These are phyloP conservation scores for Hypoxylon sp. DNA, from an alignment of 2,329 filamentous ascomycete species.

Conservation along the genomic window DNA sequence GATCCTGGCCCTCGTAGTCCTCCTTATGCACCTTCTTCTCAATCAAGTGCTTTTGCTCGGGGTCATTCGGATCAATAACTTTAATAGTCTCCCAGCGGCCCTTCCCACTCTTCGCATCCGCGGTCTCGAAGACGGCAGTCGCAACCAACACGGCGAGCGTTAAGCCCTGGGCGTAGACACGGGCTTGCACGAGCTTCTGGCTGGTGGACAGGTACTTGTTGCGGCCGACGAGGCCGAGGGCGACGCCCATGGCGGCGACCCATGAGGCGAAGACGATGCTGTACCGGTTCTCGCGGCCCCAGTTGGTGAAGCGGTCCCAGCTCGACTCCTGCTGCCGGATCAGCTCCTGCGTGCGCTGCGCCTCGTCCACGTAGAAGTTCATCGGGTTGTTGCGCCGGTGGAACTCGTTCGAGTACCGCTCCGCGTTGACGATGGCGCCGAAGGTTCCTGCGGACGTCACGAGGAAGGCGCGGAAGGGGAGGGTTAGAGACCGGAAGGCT, in stretches of 20 bases:
- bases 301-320: conserved; percentile 75
- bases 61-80: conserved; percentile 84
- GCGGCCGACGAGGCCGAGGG: conserved; percentile 81
- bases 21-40: conserved; percentile 92
- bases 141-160: conserved; percentile 88
- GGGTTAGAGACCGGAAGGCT: conserved; percentile 83
- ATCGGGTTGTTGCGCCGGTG: conserved; percentile 79
- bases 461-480: conserved; percentile 93
- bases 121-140: conserved; percentile 84
- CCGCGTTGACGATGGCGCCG: conserved; percentile 88
- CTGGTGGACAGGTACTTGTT: conserved; percentile 80
- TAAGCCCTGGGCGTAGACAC: conserved; percentile 92
- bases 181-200: conserved; percentile 94
- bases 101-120: conserved; percentile 81
- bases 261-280: conserved; percentile 86
- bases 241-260: conserved; percentile 83
- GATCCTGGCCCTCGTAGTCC: conserved; percentile 87
- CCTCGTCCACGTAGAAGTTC: conserved; percentile 75
- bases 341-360: conserved; percentile 69
- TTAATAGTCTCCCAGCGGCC: conserved; percentile 88
- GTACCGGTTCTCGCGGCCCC: conserved; percentile 86
- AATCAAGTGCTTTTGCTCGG: conserved; percentile 84
- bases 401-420: conserved; percentile 75
- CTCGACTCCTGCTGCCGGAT: conserved; percentile 69
- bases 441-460: conserved; percentile 87